Base-by-base conservation (phyloP, 192 early-diverging fungal species). In the Backusella morwellensis region DNA sequence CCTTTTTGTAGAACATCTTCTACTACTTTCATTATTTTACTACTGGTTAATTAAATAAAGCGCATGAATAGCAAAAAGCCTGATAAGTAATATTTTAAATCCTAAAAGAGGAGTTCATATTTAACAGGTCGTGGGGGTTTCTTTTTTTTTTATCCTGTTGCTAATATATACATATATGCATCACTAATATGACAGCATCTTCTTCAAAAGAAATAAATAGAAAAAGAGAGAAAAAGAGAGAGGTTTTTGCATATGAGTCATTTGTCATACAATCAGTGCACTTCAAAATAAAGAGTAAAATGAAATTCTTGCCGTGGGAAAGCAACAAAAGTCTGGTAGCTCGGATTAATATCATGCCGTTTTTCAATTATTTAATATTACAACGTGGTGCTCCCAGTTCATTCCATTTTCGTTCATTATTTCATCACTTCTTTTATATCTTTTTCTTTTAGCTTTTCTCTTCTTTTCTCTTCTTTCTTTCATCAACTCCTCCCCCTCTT, bases 391-490 rank as follows among this genome's bases (percentile, higher is more conserved):
- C 47, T 29, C 23, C 56, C 56, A 63, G 56, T 29, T 29, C 56
- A 63, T 59, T 59, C 54, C 4, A 59, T 59, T 59, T 59, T 59
- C 54, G 54, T 63, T 63, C 4, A 63, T 63, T 63, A 63, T 63
- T 63, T 63, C 56, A 63, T 26, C 56, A 12, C 21, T 59, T 59
- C 54, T 23, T 59, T 59, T 26, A 26, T 52, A 36, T 32, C 42
- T 68, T 75, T 75, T 68, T 71, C 23, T 66, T 67, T 19, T 50
- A 21, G 66, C 21, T 77, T 68, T 21, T 71, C 17, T 35, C 12
- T 63, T 72, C 70, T 77, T 66, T 66, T 36, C 54, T 17, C 19
- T 59, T 50, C 35, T 71, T 44, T 59, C 21, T 70, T 44, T 40
- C 14, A 36, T 56, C 52, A 21, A 34, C 34, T 17, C 35, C 17